Base-by-base conservation (phyloP, 1,284 basidiomycete species). In the Cryptococcus sp. region DNA sequence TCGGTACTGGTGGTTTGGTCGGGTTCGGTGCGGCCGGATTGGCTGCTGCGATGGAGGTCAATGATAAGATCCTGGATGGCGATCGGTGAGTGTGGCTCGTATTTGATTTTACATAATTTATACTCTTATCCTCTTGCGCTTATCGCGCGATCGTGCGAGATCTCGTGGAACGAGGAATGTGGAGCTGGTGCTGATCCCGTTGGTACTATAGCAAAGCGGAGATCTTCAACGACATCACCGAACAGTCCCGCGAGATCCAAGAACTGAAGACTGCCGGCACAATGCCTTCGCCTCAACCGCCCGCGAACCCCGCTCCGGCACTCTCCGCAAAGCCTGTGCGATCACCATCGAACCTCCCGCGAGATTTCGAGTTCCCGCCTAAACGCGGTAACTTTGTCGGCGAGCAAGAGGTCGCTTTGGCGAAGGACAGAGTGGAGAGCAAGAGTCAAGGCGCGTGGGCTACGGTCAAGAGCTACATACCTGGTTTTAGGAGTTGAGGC, bases 41-140 rank as follows among this genome's bases (percentile, higher is more conserved):
- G 20, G 62, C 62, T 19, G 62, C 62, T 49, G 53, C 56, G 17
- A 64, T 64, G 62, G 62, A 64, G 48, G 62, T 64, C 13, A 57
- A 61, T n/a, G 58, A 58, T 15, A 61, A 61, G 50, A 59, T 64
- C 25, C 45, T 58, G 22, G 62, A 64, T 64, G 59, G 56, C 15
- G 52, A 57, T 23, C 49, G 62, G 62, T 64, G 50, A 56, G 62
- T 53, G 13, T 25, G 17, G 35, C 31, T 35, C 8, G 31, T n/a
- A n/a, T n/a, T n/a, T n/a, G n/a, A n/a, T n/a, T 35, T 25, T 6
- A 25, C 31, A 35, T 35, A 8, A 31, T 31, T 10, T 31, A 31
- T 31, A 5, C 4, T 31, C 27, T 5, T 31, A 31, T 31, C 27
- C 27, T 31, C 27, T 31, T 31, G 27, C 27, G 5, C 16, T 15